Base-by-base conservation (phyloP, 352 stramenopile species). In the Peronosclerospora sorghi region DNA sequence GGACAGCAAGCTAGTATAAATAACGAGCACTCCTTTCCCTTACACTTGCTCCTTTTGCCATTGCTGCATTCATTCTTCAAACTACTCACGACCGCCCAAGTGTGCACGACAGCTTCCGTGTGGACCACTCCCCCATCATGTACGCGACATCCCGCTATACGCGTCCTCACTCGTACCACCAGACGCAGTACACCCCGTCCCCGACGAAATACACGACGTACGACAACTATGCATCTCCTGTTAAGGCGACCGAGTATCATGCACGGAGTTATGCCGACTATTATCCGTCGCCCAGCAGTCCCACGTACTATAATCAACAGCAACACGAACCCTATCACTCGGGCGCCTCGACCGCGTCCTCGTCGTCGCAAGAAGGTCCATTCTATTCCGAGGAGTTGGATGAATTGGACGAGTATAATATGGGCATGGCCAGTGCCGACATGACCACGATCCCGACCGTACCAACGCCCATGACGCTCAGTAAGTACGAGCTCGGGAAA, bases 391-490 rank as follows among this genome's bases (percentile, higher is more conserved):
- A 86, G 38, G 74, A 87, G 39, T 53, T 85, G 18, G 74, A 87
- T 32, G 74, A 87, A 29, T 51, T 83, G 26, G 72, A 87, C 17
- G 70, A 83, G 37, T 80, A 77, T 51, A 70, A 47, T 5, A 66
- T 66, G 57, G 57, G 57, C 18, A 27, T 66, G 26, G 73, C 62
- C 2, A 67, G 69, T 41, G 61, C 73, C 0, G 77, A 85, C 2
- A 86, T 86, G 68, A 83, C 74, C 2, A 91, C 78, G 1, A 62
- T 91, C 21, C 78, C 78, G 1, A 88, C 72, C 0, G 72, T 88
- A 4, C 73, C 75, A 2, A 91, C 78, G 24, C 71, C 78, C 3
- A 53, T 78, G 0, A 68, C 62, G 41, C 60, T 91, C 35, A 84
- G 73, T 14, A 65, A 62, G n/a, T 91, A 84, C 51, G 78, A 91